These are phyloP conservation scores for Pleoardoris graminearum DNA, from an alignment of 2,329 filamentous ascomycete genomes.

Conservation along the genomic window DNA sequence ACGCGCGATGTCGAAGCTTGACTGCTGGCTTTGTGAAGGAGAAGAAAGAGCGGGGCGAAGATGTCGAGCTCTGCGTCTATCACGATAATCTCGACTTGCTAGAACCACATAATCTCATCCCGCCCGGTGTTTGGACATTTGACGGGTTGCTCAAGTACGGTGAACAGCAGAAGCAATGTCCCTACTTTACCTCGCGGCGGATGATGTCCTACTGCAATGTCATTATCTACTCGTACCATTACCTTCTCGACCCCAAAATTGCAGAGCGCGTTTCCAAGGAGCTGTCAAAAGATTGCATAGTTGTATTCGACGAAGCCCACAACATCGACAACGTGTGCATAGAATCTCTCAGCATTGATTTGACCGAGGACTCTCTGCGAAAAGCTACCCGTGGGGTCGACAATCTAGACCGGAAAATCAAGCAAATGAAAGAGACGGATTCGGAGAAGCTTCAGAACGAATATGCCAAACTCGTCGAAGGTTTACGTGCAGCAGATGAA, in stretches of 20 bases:
- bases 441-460: constrained; percentile 92
- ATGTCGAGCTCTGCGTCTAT: constrained; percentile 92
- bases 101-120: constrained; percentile 92
- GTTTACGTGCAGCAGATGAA: constrained; percentile 83
- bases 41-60: constrained; percentile 93
- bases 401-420: constrained; percentile 87
- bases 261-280: constrained; percentile 94
- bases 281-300: constrained; percentile 95
- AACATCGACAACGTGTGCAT: constrained; percentile 99
- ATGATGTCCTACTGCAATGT: constrained; percentile 99
- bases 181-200: constrained; percentile 91
- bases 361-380: constrained; percentile 91
- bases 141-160: constrained; percentile 88
- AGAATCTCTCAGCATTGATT: constrained; percentile 92
- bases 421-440: constrained; percentile 94
- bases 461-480: constrained; percentile 93
- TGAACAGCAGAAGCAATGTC: constrained; percentile 94
- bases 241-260: constrained; percentile 96
- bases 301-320: constrained; percentile 98
- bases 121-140: constrained; percentile 93
- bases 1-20: constrained; percentile 91
- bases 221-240: constrained; percentile 99
- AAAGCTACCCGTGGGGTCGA: constrained; percentile 88
- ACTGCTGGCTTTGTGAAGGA: constrained; percentile 97
- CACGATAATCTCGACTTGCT: constrained; percentile 97